A percentile compares a stretch with the other conserved stretches of the same genome.
phyloP scores from a whole-genome alignment of 2,329 filamentous ascomycete genomes.

The Truncatella angustata region DNA sequence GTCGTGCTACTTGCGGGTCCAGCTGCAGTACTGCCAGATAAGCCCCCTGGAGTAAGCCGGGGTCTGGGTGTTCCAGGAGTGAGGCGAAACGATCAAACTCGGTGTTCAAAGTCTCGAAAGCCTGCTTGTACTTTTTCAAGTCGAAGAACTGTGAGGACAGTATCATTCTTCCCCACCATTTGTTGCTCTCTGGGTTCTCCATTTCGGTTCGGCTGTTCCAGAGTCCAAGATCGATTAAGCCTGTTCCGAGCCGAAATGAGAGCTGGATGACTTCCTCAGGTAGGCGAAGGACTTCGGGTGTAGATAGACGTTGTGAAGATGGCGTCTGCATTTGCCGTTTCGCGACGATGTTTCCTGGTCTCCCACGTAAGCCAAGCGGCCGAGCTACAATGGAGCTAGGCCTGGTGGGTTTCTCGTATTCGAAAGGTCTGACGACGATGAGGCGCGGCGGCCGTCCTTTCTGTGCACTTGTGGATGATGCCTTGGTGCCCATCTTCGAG shows the following conservation, averaged over 20 bases:
- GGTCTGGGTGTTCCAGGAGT: constrained; percentile 4
- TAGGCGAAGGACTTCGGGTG: background rate
- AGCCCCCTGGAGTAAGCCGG: background rate
- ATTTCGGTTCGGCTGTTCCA: background rate
- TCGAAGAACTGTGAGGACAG: constrained; percentile 1
- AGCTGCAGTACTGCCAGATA: constrained; percentile 4
- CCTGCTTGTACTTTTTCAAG: constrained; percentile 4
- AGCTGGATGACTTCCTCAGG: constrained; percentile 8
- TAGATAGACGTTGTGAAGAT: background rate
- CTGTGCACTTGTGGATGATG: background rate
- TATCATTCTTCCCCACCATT: constrained; percentile 4
- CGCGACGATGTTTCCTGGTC: background rate
- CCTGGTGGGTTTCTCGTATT: background rate
- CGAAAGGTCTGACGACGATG: no score
- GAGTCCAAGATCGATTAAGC: background rate
- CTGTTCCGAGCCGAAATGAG: background rate
- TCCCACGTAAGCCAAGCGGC: background rate
- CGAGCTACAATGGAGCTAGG: background rate
- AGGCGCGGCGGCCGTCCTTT: no score
- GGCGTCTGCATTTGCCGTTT: background rate
- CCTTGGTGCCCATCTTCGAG: background rate
- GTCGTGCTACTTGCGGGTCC: background rate
- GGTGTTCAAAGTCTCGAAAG: background rate
- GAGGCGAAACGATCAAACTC: constrained; percentile 6
- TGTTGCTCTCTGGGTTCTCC: constrained; percentile 1